These are phyloP conservation scores for Hortiboletus rubellus DNA, from an alignment of 1,284 basidiomycete genomes.

Conservation along the genomic window DNA sequence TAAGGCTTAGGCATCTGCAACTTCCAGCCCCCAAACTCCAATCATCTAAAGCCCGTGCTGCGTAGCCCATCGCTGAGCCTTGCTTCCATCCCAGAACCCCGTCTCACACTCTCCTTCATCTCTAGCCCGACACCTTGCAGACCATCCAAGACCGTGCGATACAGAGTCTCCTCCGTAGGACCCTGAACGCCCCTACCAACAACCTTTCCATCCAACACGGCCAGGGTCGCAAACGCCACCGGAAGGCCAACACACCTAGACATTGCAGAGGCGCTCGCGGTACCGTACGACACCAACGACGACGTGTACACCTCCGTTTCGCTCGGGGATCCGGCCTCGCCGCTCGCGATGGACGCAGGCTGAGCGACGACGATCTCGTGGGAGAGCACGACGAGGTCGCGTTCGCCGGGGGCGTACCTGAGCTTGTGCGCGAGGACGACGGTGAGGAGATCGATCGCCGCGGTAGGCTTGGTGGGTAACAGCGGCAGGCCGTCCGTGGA, in stretches of 20 bases:
- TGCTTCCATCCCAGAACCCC: conserved; percentile 32
- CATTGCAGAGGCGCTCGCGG: conserved; percentile 75
- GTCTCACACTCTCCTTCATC: conserved; percentile 57
- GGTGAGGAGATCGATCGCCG: conserved; percentile 81
- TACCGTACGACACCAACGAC: conserved; percentile 73
- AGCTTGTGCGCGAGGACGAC: conserved; percentile 74
- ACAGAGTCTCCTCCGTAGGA: conserved; percentile 62
- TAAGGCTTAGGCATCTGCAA: not conserved
- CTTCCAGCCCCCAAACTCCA: not conserved
- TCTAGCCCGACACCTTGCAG: conserved; percentile 64
- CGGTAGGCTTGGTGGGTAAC: conserved; percentile 48
- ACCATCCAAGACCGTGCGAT: conserved; percentile 58
- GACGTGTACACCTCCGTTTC: conserved; percentile 70
- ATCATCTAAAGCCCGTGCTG: conserved; percentile 2
- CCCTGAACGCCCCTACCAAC: conserved; percentile 61
- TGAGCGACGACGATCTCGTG: conserved; percentile 76
- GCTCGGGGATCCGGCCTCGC: conserved; percentile 17
- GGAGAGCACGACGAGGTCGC: conserved; percentile 85
- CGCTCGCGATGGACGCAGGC: conserved; percentile 10
- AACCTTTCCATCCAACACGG: conserved; percentile 71
- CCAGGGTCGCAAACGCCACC: conserved; percentile 75
- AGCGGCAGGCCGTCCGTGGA: conserved; percentile 13
- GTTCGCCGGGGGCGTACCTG: conserved; percentile 70
- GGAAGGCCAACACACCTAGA: conserved; percentile 86
- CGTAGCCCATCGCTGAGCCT: conserved; percentile 26